These are phyloP conservation scores for Elsinoe arachidis DNA, from an alignment of 2,329 filamentous ascomycete species.

Conservation along the genomic window DNA sequence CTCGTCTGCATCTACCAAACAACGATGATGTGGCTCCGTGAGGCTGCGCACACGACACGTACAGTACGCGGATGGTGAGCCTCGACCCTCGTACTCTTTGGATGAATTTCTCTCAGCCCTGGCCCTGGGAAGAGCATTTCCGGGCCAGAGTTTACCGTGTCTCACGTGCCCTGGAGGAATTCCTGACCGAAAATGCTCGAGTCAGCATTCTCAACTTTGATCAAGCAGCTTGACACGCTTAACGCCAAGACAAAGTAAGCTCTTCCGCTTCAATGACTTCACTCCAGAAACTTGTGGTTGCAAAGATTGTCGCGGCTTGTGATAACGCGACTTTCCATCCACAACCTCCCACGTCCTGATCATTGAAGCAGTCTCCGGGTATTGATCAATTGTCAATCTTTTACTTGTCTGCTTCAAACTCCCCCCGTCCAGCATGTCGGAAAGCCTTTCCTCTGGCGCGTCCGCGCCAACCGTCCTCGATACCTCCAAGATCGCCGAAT, in stretches of 20 bases:
- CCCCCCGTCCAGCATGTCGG: not conserved
- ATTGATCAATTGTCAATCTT: not conserved
- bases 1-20: not conserved
- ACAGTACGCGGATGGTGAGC: not conserved
- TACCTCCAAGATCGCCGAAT: constrained; percentile 29
- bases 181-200: not conserved
- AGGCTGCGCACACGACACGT: not conserved
- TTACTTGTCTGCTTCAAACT: not conserved
- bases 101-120: too few species aligned
- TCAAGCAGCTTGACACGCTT: not conserved
- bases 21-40: not conserved
- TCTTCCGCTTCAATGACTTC: constrained; percentile 10
- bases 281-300: constrained; percentile 4
- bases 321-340: not conserved
- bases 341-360: not conserved
- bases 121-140: not conserved
- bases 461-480: constrained; percentile 12
- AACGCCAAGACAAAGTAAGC: constrained; percentile 3
- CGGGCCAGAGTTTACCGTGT: not conserved
- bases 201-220: not conserved
- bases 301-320: constrained; percentile 1
- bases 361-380: not conserved
- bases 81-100: not conserved
- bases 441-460: constrained; percentile 13
- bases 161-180: not conserved